Percentiles rank a stretch among this genome's conserved stretches.
These are phyloP conservation scores for Elsinoe fawcettii DNA, from an alignment of 2,329 filamentous ascomycete genomes.

Conservation along the genomic window DNA sequence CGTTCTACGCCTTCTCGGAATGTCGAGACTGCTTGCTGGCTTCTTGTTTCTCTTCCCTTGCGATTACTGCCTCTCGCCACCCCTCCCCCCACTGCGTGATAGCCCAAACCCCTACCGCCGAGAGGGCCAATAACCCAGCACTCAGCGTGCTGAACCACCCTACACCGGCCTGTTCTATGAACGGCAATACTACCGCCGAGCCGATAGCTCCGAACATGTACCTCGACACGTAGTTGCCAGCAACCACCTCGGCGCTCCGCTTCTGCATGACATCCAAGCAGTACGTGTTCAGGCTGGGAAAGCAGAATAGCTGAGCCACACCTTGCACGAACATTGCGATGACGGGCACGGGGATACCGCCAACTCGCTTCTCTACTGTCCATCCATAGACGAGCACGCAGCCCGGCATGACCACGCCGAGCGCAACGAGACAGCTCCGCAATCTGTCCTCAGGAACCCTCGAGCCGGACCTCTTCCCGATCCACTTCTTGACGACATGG, in stretches of 20 bases:
- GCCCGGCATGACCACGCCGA: conserved; percentile 50
- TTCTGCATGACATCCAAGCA: conserved; percentile 74
- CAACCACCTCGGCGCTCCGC: conserved; percentile 59
- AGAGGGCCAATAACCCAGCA: conserved; percentile 46
- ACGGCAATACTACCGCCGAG: conserved; percentile 65
- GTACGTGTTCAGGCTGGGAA: conserved; percentile 70
- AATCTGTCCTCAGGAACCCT: conserved; percentile 64
- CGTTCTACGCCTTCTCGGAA: not conserved
- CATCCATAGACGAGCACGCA: conserved; percentile 65
- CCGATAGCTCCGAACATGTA: conserved; percentile 67
- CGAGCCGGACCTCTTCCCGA: conserved; percentile 47
- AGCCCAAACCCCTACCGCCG: conserved; percentile 39
- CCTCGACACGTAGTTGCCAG: conserved; percentile 70
- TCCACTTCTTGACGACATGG: conserved; percentile 56
- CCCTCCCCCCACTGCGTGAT: conserved; percentile 42
- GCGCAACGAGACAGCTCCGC: conserved; percentile 48
- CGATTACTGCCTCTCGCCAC: conserved; percentile 23
- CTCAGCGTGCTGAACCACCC: conserved; percentile 74
- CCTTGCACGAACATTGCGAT: conserved; percentile 69
- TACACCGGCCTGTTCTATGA: conserved; percentile 65
- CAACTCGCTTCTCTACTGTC: conserved; percentile 48
- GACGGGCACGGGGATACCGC: conserved; percentile 55
- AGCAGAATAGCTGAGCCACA: conserved; percentile 66
- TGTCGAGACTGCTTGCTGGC: not conserved
- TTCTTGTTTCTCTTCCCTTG: conserved; percentile 18